Base-by-base conservation (phyloP, 2,329 filamentous ascomycete genomes). In the Calonectria henricotiae region DNA sequence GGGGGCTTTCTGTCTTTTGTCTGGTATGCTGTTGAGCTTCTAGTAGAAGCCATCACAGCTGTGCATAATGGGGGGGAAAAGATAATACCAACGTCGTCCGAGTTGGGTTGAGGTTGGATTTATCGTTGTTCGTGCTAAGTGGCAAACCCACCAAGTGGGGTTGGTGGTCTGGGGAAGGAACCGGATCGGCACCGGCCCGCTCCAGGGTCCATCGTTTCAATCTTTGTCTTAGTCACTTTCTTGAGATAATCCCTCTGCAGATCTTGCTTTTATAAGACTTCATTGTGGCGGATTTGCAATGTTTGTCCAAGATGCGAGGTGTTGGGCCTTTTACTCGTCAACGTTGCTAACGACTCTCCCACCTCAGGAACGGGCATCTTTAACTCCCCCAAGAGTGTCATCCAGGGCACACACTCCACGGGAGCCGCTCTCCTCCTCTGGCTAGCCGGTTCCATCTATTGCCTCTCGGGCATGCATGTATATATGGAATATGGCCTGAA, bases 401-500 rank as follows among this genome's bases (percentile, higher is more conserved):
- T 83, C 73, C 58, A 73, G 13, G 81, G 80, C 11, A 82, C 81
- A 15, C 63, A 70, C 25, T 82, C 79, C 39, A 77, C 80, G 0
- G 81, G 80, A 3, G 75, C 79, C 13, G 76, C 82, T 5, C 75
- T 86, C 11, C 78, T 85, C 11, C 77, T 86, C 30, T 86, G 84
- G 84, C 68, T 83, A 15, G 78, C 79, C 4, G 83, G 82, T 9
- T 79, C 79, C 39, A 69, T 85, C 20, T 84, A 85, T 67, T 80
- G 82, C 66, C 72, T 82, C 61, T 72, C 80, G 12, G 79, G 83
- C 1, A 74, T 78, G 12, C 81, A 83, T 32, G 82, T 83, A 9
- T 83, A 82, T 65, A 79, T 87, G 13, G 86, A 87, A 69, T 85
- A 86, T 58, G 85, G 86, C 2, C 80, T 87, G 20, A 85, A 84